A percentile compares a stretch with the other conserved stretches of the same genome.
phyloP scores from a whole-genome alignment of 345 rosid species.

The Eucalyptus sideroxylon region DNA sequence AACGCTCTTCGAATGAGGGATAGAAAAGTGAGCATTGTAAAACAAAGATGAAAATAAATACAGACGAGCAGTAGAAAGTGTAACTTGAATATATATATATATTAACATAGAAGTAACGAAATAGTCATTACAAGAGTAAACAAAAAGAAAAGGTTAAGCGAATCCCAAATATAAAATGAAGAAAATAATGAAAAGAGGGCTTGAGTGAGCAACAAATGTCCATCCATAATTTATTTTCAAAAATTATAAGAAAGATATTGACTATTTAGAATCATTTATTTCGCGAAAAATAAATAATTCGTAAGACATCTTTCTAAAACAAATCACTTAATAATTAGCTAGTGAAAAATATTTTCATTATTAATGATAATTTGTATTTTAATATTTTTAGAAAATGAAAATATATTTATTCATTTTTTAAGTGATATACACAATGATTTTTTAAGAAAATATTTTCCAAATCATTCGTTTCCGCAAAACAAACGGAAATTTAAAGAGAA shows the following conservation, averaged over 20 bases:
- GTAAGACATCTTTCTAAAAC: too few species aligned
- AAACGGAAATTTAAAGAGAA: fast-evolving
- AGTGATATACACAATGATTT: too few species aligned
- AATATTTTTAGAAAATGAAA: too few species aligned
- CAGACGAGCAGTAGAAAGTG: background rate
- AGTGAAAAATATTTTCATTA: too few species aligned
- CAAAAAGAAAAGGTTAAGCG: background rate
- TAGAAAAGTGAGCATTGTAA: background rate
- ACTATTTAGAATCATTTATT: too few species aligned
- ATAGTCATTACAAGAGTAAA: background rate
- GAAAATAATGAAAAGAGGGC: background rate
- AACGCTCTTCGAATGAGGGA: background rate
- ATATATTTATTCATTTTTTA: too few species aligned
- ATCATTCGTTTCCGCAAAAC: too few species aligned
- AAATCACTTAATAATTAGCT: too few species aligned
- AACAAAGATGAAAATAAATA: background rate
- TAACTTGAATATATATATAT: background rate
- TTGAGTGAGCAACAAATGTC: background rate
- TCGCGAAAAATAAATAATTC: too few species aligned
- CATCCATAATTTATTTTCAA: background rate
- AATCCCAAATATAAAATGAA: background rate
- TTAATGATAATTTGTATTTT: too few species aligned
- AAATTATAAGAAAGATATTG: background rate
- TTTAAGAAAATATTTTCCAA: too few species aligned
- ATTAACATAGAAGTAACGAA: background rate